Evolutionary conservation across 768 basidiomycete genomes (phyloP).

Genomic region (Naganishia friedmannii): DNA sequence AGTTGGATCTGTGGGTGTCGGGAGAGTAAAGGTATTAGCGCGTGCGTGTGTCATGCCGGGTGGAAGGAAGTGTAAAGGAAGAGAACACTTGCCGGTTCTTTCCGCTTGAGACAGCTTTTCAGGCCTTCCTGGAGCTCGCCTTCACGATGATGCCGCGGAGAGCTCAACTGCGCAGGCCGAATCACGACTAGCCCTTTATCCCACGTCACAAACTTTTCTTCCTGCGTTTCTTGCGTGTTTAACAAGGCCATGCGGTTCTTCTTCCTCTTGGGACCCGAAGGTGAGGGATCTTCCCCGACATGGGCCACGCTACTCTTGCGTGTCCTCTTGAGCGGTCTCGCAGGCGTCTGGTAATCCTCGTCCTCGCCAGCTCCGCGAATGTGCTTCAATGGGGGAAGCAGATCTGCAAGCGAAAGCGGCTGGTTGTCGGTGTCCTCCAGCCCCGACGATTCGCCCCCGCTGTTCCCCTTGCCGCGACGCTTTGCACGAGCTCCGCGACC

Average conservation of each 20-base stretch:
- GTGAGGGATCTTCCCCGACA: background rate
- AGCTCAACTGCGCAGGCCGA: constrained; percentile 6
- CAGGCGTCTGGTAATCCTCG: constrained; percentile 46
- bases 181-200: constrained; percentile 48
- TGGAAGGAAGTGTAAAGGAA: too few relatives aligned
- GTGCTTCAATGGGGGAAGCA: constrained; percentile 29
- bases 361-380: constrained; percentile 46
- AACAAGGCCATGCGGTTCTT: constrained; percentile 20
- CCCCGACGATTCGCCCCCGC: constrained; percentile 6
- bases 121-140: background rate
- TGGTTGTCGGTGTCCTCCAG: constrained; percentile 24
- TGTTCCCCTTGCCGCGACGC: background rate
- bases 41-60: too few relatives aligned
- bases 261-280: constrained; percentile 21
- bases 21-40: too few relatives aligned
- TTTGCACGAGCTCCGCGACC: constrained; percentile 28
- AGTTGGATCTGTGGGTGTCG: constrained; percentile 37
- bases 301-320: constrained; percentile 19
- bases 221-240: background rate
- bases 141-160: constrained; percentile 17
- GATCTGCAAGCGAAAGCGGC: constrained; percentile 2
- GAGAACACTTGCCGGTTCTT: background rate
- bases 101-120: constrained; percentile 35
- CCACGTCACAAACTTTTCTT: constrained; percentile 44
- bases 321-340: constrained; percentile 39